phyloP scores from a whole-genome alignment of 2,329 filamentous ascomycete genomes.

The Phaeosphaeria sp. region DNA sequence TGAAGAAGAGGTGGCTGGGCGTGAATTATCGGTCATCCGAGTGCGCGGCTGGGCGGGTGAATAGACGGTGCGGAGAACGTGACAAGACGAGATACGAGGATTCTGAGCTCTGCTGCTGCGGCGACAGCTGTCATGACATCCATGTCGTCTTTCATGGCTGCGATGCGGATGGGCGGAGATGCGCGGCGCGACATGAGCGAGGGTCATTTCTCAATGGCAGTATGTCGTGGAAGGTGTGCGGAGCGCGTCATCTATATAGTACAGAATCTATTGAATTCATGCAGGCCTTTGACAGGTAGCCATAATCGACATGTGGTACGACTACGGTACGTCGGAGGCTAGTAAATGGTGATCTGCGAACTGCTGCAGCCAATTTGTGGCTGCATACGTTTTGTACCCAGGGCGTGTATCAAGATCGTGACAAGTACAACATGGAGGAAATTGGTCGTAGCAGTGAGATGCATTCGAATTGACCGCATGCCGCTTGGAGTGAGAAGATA shows the following conservation, averaged over 20 bases:
- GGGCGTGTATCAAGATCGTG: neutral
- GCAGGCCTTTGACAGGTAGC: neutral
- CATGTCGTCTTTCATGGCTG: too few relatives aligned
- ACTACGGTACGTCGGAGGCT: neutral
- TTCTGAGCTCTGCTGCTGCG: too few relatives aligned
- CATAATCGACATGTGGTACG: neutral
- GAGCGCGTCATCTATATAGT: neutral
- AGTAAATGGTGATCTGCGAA: neutral
- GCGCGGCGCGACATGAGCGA: neutral
- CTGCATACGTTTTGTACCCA: neutral
- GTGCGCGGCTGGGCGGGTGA: neutral
- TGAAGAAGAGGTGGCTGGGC: neutral
- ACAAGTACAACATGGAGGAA: neutral
- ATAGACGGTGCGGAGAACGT: neutral
- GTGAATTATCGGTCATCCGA: neutral
- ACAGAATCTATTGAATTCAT: neutral
- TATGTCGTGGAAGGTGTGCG: neutral
- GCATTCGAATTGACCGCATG: neutral
- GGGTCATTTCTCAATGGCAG: neutral
- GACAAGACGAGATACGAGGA: neutral
- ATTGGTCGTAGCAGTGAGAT: too few relatives aligned
- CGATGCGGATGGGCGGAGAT: too few relatives aligned
- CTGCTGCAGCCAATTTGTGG: neutral
- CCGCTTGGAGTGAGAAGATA: neutral
- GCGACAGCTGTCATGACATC: neutral